These are phyloP conservation scores for Tuber microsphaerosporum DNA, from an alignment of 495 filamentous ascomycete species.

Conservation along the genomic window DNA sequence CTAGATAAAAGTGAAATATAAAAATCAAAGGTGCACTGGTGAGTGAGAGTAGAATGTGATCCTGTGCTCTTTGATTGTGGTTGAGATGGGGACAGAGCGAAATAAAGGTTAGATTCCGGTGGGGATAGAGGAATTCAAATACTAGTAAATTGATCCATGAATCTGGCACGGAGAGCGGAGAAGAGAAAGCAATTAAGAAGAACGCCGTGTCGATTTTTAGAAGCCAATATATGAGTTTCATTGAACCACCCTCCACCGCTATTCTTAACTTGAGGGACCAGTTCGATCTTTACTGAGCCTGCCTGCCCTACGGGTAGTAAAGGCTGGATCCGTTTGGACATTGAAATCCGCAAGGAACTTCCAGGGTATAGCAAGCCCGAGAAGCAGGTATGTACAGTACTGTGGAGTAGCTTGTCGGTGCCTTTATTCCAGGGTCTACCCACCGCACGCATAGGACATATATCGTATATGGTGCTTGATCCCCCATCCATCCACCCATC, in stretches of 20 bases:
- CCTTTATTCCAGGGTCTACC: slow-evolving; percentile 34
- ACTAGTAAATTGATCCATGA: neutral
- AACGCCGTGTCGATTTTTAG: slow-evolving; percentile 4
- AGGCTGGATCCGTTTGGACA: neutral
- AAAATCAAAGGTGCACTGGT: slow-evolving; percentile 8
- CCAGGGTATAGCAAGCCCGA: slow-evolving; percentile 23
- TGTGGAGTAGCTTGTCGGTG: slow-evolving; percentile 22
- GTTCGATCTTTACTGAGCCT: neutral
- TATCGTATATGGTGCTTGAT: slow-evolving; percentile 9
- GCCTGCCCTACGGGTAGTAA: neutral
- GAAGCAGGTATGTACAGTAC: slow-evolving; percentile 24
- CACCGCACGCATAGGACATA: slow-evolving; percentile 29
- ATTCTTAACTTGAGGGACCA: neutral
- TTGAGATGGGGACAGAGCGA: neutral
- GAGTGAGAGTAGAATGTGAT: neutral
- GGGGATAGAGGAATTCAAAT: neutral
- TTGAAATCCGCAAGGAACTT: slow-evolving; percentile 1
- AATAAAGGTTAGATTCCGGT: neutral
- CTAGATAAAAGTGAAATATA: slow-evolving; percentile 29
- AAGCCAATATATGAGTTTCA: slow-evolving; percentile 4
- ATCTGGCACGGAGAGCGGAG: neutral
- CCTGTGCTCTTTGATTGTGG: neutral
- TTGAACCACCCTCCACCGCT: neutral
- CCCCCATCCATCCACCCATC: neutral
- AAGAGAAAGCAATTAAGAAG: neutral